Evolutionary conservation across 2,329 filamentous ascomycete species (phyloP).

Genomic region (Penicillium sp.): DNA sequence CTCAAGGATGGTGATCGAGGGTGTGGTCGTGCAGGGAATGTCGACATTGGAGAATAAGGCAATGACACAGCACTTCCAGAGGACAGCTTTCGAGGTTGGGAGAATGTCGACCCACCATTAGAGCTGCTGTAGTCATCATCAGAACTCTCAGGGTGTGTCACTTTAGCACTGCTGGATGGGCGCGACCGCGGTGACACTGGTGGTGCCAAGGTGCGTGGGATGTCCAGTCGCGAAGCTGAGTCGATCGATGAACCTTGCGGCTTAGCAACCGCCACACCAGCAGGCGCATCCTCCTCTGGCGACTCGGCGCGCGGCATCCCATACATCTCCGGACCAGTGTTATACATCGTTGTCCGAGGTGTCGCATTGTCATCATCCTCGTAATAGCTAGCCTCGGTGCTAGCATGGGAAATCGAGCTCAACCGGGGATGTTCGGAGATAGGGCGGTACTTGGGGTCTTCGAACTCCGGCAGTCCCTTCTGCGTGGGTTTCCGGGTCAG

Average conservation of each 20-base stretch:
- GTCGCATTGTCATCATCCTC: constrained; percentile 42
- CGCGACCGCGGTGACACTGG: constrained; percentile 47
- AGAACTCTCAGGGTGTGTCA: constrained; percentile 63
- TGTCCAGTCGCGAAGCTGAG: constrained; percentile 39
- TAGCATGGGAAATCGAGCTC: constrained; percentile 56
- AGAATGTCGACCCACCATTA: constrained; percentile 60
- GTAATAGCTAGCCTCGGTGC: constrained; percentile 27
- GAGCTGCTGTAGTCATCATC: constrained; percentile 67
- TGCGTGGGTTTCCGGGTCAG: constrained; percentile 42
- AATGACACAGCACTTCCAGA: constrained; percentile 64
- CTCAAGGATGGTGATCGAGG: constrained; percentile 79
- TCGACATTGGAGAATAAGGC: constrained; percentile 62
- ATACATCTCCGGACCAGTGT: constrained; percentile 20
- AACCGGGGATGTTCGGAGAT: constrained; percentile 73
- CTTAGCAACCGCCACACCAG: constrained; percentile 22
- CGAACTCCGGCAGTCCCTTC: constrained; percentile 39
- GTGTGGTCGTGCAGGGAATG: constrained; percentile 59
- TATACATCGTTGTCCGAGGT: constrained; percentile 25
- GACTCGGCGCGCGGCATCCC: constrained; percentile 35
- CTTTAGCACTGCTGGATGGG: constrained; percentile 54
- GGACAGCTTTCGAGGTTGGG: constrained; percentile 74
- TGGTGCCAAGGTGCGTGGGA: constrained; percentile 46
- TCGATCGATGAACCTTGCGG: constrained; percentile 38
- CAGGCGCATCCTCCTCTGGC: constrained; percentile 29
- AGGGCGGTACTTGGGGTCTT: constrained; percentile 57